Evolutionary conservation across 2,329 filamentous ascomycete genomes (phyloP), one percentile per base, ranked within the genome.

Genomic region (Bipolaris gigantea): DNA sequence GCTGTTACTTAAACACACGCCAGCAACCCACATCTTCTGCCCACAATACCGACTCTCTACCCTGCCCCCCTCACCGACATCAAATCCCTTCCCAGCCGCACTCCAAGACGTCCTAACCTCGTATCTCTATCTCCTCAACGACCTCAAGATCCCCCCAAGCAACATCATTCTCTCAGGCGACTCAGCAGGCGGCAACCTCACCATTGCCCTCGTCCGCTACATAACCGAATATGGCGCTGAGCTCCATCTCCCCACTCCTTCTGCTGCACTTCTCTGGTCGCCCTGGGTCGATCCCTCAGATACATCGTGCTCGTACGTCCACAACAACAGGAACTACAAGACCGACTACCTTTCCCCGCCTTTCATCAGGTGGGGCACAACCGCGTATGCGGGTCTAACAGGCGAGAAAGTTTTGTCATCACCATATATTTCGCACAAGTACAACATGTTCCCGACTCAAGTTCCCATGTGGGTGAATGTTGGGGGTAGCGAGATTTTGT

Each of bases 31-130:
- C 48, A 63, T 81, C 39, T 75, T 81, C 50, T 61, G 61, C 15
- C 77, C 77, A 1, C 78, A 80, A 55, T 83, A 83, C 66, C 76
- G 81, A 0, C 73, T 83, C 5, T 71, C 77, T 4, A 73, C 72
- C 0, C 74, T 77, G 35, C 74, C 77, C 0, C 65, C 59, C 3
- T 59, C 55, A 5, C 69, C 67, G 5, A 65, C 60, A 0, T 70
- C 66, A 35, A 75, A 76, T n/a, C 76, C 73, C 0, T 83, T 82
- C 65, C 81, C 81, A 1, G 80, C 80, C 0, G 77, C 78, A 4
- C 62, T 81, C 3, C 80, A 83, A 64, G 81, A 83, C 60, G 70
- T 69, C 3, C 56, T 83, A 39, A 77, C 80, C 0, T 60, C 72
- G 4, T 82, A 81, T 60, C 61, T 76, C 6, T 78, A 81, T 63